Evolutionary conservation across 352 stramenopile genomes (phyloP).

Genomic region (Globisporangium ultimum): DNA sequence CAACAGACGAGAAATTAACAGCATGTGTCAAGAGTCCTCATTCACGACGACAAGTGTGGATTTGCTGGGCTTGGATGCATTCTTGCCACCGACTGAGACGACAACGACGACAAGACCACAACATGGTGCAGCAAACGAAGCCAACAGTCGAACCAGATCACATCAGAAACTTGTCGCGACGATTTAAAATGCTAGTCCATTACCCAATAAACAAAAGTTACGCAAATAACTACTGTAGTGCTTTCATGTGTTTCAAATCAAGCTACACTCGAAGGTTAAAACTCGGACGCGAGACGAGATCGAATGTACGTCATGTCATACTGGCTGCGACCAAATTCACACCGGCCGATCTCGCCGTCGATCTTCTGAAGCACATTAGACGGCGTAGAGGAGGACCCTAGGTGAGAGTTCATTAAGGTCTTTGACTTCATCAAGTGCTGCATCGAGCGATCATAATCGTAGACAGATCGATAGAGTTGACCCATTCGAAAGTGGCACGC

Average conservation of each 20-base stretch:
- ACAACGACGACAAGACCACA: background rate
- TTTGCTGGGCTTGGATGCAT: constrained; percentile 22
- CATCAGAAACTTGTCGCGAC: constrained; percentile 15
- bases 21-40: background rate
- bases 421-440: constrained; percentile 10
- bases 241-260: no score
- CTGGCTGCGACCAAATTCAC: constrained; percentile 57
- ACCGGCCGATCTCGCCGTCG: constrained; percentile 51
- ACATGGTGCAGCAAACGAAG: background rate
- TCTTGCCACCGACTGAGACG: background rate
- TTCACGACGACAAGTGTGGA: constrained; percentile 21
- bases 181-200: constrained; percentile 7
- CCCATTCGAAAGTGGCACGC: constrained; percentile 46
- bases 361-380: constrained; percentile 24
- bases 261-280: no score
- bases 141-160: constrained; percentile 1
- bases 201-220: no score
- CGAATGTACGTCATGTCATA: constrained; percentile 55
- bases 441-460: constrained; percentile 55
- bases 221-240: no score
- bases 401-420: background rate
- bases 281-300: background rate
- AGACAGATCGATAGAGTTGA: constrained; percentile 39
- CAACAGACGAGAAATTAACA: background rate
- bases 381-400: background rate